Conservation (phyloP, 2,329 filamentous ascomycete genomes). For the Verticillium albo-atrum region DNA sequence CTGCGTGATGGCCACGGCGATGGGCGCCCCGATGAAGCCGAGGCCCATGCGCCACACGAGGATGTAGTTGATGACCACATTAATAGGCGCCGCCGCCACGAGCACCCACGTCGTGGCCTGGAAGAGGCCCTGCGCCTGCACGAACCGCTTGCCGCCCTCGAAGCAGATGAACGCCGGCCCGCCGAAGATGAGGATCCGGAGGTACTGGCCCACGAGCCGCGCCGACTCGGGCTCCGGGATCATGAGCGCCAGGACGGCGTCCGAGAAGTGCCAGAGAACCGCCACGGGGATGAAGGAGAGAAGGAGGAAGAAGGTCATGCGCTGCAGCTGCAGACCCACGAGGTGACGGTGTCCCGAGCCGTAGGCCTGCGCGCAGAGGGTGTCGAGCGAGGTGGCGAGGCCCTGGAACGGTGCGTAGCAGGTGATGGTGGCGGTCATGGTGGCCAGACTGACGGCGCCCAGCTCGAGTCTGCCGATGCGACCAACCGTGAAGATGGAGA, state of each 20-base stretch:
- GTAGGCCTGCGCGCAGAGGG: constrained; percentile 89
- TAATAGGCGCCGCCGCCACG: constrained; percentile 70
- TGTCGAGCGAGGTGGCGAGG: constrained; percentile 87
- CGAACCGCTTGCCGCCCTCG: constrained; percentile 73
- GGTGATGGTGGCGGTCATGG: constrained; percentile 77
- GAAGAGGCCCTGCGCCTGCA: constrained; percentile 80
- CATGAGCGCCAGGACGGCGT: constrained; percentile 52
- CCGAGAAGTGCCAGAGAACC: constrained; percentile 65
- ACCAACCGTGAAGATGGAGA: constrained; percentile 74
- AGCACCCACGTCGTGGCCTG: constrained; percentile 74
- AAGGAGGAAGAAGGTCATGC: constrained; percentile 77
- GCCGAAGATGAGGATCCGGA: constrained; percentile 67
- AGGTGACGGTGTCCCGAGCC: constrained; percentile 86
- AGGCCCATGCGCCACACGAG: constrained; percentile 67
- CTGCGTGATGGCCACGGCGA: constrained; percentile 74
- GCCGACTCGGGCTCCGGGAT: constrained; percentile 55
- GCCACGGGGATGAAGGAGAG: constrained; percentile 67
- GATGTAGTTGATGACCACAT: constrained; percentile 72
- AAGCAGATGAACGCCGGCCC: constrained; percentile 74
- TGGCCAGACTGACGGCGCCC: constrained; percentile 42
- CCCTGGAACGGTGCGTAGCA: constrained; percentile 76
- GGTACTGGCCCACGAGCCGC: constrained; percentile 64
- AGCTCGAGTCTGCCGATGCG: constrained; percentile 63
- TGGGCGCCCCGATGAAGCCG: constrained; percentile 77
- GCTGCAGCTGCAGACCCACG: constrained; percentile 73